Evolutionary conservation across 2,329 filamentous ascomycete species (phyloP).

Genomic region (Colletotrichum sp.): DNA sequence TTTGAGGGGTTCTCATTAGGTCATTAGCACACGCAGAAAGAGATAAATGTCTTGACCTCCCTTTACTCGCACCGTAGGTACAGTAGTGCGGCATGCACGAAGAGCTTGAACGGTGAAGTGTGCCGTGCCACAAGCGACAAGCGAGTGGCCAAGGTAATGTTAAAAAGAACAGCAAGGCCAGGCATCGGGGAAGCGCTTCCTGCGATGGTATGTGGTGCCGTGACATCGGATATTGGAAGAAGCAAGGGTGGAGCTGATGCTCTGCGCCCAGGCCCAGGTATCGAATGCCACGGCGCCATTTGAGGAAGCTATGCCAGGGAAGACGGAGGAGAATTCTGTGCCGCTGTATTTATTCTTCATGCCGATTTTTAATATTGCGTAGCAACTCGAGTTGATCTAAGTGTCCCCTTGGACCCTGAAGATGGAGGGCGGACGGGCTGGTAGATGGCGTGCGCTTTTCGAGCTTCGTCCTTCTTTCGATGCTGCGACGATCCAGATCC

Average conservation of each 20-base stretch:
- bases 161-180: background rate
- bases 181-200: slow-evolving; percentile 11
- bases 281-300: background rate
- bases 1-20: background rate
- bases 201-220: slow-evolving; percentile 10
- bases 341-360: background rate
- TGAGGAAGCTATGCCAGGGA: background rate
- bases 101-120: background rate
- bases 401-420: background rate
- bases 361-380: background rate
- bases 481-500: background rate
- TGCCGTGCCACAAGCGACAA: background rate
- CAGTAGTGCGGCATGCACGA: slow-evolving; percentile 6
- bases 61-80: background rate
- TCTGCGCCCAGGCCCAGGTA: background rate
- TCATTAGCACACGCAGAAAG: background rate
- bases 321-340: background rate
- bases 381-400: background rate
- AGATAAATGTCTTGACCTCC: background rate
- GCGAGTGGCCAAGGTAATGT: background rate
- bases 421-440: background rate
- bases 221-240: slow-evolving; percentile 17
- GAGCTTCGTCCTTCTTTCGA: background rate
- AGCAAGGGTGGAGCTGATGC: slow-evolving; percentile 10
- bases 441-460: background rate